Evolutionary conservation across 768 basidiomycete genomes (phyloP).

Genomic region (Leccinum disarticulatum): DNA sequence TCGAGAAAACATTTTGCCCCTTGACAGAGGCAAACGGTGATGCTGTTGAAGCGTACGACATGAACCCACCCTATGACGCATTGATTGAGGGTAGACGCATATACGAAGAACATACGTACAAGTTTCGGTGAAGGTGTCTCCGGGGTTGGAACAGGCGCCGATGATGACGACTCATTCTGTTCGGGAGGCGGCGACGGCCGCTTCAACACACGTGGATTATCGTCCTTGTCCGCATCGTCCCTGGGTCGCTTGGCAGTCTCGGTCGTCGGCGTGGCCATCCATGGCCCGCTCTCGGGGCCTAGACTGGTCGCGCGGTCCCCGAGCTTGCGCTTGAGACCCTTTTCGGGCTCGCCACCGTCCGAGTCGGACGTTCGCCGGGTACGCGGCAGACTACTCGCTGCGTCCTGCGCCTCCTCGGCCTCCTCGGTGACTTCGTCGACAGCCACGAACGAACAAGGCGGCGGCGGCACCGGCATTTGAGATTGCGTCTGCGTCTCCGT

Average conservation of each 20-base stretch:
- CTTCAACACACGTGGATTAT: constrained; percentile 59
- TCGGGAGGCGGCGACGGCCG: constrained; percentile 72
- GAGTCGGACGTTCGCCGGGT: constrained; percentile 40
- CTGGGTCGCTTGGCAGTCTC: constrained; percentile 57
- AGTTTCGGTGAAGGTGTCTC: constrained; percentile 42
- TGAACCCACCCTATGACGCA: constrained; percentile 60
- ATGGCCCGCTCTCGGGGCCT: constrained; percentile 41
- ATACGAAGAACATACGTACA: constrained; percentile 38
- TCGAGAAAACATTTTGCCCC: constrained; percentile 55
- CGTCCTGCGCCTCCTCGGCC: constrained; percentile 32
- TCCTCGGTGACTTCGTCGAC: constrained; percentile 27
- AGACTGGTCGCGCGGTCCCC: constrained; percentile 66
- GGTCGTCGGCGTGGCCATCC: constrained; percentile 21
- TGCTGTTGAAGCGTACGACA: constrained; percentile 72
- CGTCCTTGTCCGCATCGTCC: constrained; percentile 62
- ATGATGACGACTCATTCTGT: constrained; percentile 26
- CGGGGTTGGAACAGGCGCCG: constrained; percentile 5
- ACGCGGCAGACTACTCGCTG: constrained; percentile 23
- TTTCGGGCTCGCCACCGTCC: constrained; percentile 51
- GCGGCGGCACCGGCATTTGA: neutral
- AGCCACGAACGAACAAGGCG: constrained; percentile 19
- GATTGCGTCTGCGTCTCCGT: neutral
- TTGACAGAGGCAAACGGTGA: constrained; percentile 77
- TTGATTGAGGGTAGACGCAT: constrained; percentile 5
- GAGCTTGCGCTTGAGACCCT: constrained; percentile 69